phyloP scores from a whole-genome alignment of 176 grass and related monocot genomes.

The Puccinellia tenuiflora region DNA sequence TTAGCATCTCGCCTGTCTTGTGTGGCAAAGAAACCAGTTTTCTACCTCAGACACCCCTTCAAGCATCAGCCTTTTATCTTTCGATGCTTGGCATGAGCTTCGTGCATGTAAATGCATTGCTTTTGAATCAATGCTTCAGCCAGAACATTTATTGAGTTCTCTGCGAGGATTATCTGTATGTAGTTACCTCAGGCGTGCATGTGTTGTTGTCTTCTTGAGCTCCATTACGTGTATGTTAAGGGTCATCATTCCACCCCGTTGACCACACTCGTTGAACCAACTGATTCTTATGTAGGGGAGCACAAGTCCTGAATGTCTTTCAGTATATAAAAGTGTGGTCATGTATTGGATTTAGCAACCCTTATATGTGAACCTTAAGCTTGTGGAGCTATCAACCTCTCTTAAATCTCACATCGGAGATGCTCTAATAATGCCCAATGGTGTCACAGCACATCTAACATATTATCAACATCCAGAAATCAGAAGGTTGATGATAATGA shows the following conservation, averaged over 20 bases:
- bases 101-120: neutral
- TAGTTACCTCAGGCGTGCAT: neutral
- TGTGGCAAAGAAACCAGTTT: neutral
- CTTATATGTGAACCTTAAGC: neutral
- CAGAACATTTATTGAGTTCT: neutral
- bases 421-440: neutral
- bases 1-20: neutral
- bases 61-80: neutral
- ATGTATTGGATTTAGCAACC: neutral
- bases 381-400: neutral
- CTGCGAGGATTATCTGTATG: neutral
- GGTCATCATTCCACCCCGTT: neutral
- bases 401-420: neutral
- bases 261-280: neutral
- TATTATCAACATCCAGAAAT: neutral
- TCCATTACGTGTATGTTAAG: neutral
- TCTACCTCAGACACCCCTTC: neutral
- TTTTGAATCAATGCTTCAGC: neutral
- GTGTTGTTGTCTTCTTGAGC: neutral
- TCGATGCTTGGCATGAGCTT: neutral
- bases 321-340: neutral
- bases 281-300: neutral
- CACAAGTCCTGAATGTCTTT: neutral
- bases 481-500: neutral
- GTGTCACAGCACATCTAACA: neutral